Evolutionary conservation across 306 rosid genomes (phyloP).

Genomic region (Albizia julibrissin): DNA sequence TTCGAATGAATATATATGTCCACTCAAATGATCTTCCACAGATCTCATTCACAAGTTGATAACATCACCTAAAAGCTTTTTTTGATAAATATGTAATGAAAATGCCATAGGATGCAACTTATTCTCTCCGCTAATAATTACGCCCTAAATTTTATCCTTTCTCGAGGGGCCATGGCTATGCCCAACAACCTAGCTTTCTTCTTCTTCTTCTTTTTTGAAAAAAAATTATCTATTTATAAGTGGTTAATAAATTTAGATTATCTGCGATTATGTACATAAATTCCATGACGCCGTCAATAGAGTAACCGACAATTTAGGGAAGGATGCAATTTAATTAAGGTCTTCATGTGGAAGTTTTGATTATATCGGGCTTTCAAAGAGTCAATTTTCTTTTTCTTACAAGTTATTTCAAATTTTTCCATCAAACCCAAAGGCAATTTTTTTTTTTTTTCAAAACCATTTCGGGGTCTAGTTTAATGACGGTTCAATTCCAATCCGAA

Average conservation of each 20-base stretch:
- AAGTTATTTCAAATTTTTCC: no score
- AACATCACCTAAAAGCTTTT: not conserved
- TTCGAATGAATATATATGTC: not conserved
- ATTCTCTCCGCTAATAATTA: not conserved
- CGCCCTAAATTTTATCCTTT: not conserved
- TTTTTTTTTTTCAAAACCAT: no score
- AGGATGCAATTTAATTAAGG: not conserved
- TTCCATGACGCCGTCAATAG: constrained; percentile 1
- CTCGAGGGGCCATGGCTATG: not conserved
- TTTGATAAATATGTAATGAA: not conserved
- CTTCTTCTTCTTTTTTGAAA: not conserved
- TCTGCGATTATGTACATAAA: not conserved
- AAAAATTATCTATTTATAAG: not conserved
- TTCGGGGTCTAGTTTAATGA: no score
- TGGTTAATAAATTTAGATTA: not conserved
- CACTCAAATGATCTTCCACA: not conserved
- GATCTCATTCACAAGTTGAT: not conserved
- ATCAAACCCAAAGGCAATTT: no score
- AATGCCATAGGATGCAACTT: not conserved
- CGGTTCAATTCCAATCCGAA: no score
- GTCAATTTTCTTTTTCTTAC: no score
- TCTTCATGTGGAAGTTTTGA: not conserved
- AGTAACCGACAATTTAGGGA: not conserved
- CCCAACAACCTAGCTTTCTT: not conserved
- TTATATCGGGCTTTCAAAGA: no score